Evolutionary conservation across 352 stramenopile genomes (phyloP).

Genomic region (Globisporangium camurandrum): DNA sequence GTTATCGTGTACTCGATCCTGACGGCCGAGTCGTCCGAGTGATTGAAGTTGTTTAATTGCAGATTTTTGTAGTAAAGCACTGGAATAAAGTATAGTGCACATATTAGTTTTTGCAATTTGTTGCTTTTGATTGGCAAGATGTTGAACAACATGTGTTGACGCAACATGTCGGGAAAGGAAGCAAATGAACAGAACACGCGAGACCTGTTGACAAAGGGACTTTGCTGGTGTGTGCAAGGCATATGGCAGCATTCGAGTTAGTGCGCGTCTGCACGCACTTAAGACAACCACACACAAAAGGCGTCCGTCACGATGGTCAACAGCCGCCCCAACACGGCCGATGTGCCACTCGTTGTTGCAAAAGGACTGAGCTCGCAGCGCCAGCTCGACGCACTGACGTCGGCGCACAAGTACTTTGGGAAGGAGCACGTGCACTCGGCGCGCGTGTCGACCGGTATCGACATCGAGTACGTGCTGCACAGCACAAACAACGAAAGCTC

Average conservation of each 20-base stretch:
- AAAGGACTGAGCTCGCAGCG: slow-evolving; percentile 8
- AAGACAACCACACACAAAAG: no score
- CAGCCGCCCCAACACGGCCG: no score
- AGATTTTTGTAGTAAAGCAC: background rate
- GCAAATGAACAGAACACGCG: background rate
- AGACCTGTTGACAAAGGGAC: no score
- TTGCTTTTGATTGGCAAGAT: background rate
- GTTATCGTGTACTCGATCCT: slow-evolving; percentile 14
- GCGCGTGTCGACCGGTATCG: slow-evolving; percentile 3
- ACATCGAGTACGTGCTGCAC: slow-evolving; percentile 1
- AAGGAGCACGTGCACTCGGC: background rate
- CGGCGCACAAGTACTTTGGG: slow-evolving; percentile 1
- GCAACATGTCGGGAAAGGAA: background rate
- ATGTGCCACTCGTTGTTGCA: slow-evolving; percentile 1
- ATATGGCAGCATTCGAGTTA: no score
- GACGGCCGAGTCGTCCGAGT: background rate
- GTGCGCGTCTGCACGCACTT: no score
- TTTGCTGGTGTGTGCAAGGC: no score
- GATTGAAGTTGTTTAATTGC: background rate
- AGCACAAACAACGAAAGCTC: background rate
- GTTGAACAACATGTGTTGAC: background rate
- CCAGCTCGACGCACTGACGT: slow-evolving; percentile 16
- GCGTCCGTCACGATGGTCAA: no score
- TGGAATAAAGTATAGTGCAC: background rate
- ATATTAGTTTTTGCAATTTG: background rate